These are phyloP conservation scores for Acanthamoeba culbertsoni DNA, from an alignment of 208 protist genomes.

Conservation along the genomic window DNA sequence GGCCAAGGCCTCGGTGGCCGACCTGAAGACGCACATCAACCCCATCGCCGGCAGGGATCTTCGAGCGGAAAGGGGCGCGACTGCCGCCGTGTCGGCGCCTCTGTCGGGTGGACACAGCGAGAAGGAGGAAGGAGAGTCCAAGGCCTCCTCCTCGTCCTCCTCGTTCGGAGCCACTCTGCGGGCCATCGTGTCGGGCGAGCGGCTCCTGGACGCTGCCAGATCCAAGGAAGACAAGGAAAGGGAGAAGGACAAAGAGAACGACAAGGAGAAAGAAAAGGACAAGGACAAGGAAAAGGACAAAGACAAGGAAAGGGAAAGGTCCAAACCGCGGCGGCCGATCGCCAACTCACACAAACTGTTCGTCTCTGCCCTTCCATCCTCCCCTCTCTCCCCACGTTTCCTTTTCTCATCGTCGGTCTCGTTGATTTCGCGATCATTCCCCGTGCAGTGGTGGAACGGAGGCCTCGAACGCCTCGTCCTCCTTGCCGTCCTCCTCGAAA, in stretches of 20 bases:
- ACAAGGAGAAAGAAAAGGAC: too few relatives aligned
- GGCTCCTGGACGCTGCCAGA: neutral
- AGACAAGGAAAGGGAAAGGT: too few relatives aligned
- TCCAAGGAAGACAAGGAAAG: neutral
- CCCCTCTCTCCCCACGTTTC: too few relatives aligned
- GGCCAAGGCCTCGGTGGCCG: neutral
- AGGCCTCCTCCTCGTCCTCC: neutral
- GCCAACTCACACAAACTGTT: neutral
- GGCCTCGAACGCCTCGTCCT: too few relatives aligned
- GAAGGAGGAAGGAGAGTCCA: neutral
- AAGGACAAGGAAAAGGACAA: too few relatives aligned
- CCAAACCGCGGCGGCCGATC: too few relatives aligned
- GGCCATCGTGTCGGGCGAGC: neutral
- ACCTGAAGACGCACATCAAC: neutral
- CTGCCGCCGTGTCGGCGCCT: neutral
- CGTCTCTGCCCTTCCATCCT: neutral
- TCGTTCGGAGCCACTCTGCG: neutral
- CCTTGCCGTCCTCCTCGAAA: too few relatives aligned
- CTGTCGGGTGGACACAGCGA: neutral
- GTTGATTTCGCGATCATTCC: too few relatives aligned
- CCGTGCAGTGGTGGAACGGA: too few relatives aligned
- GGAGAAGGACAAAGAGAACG: neutral
- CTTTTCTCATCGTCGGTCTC: too few relatives aligned
- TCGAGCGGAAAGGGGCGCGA: neutral
- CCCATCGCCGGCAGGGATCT: neutral